Evolutionary conservation across 2,329 filamentous ascomycete species (phyloP).

Genomic region (Thielaviopsis euricoi): DNA sequence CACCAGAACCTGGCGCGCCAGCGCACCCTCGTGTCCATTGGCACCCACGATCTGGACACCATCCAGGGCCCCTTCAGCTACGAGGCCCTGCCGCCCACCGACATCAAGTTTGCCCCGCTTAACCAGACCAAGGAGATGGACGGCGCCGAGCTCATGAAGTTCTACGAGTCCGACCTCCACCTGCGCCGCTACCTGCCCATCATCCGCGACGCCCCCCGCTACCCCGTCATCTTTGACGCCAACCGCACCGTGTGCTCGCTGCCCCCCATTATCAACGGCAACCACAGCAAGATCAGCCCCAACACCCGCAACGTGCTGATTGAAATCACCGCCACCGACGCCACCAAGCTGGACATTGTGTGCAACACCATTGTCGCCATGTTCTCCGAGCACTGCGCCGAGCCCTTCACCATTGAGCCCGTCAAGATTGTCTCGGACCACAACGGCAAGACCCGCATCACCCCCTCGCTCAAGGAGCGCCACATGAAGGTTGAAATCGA

Average conservation of each 20-base stretch:
- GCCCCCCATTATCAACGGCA: slow-evolving; percentile 92
- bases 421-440: slow-evolving; percentile 85
- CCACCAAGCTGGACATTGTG: slow-evolving; percentile 91
- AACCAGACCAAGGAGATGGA: slow-evolving; percentile 87
- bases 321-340: slow-evolving; percentile 89
- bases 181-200: slow-evolving; percentile 84
- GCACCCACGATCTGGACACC: slow-evolving; percentile 90
- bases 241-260: slow-evolving; percentile 79
- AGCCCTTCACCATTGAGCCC: slow-evolving; percentile 85
- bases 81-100: slow-evolving; percentile 76
- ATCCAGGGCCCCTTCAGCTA: slow-evolving; percentile 92
- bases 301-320: slow-evolving; percentile 91
- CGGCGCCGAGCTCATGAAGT: slow-evolving; percentile 75
- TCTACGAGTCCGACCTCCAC: slow-evolving; percentile 91
- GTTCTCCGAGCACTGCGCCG: slow-evolving; percentile 83
- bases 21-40: slow-evolving; percentile 87
- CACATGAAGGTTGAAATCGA: slow-evolving; percentile 68
- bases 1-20: slow-evolving; percentile 92
- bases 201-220: slow-evolving; percentile 81
- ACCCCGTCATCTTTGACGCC: slow-evolving; percentile 88
- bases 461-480: slow-evolving; percentile 65
- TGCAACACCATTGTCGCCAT: slow-evolving; percentile 92
- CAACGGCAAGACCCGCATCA: slow-evolving; percentile 67
- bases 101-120: slow-evolving; percentile 79
- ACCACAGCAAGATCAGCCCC: slow-evolving; percentile 90